Evolutionary conservation across 1,284 basidiomycete genomes (phyloP).

Genomic region (Cryptococcus sp.): DNA sequence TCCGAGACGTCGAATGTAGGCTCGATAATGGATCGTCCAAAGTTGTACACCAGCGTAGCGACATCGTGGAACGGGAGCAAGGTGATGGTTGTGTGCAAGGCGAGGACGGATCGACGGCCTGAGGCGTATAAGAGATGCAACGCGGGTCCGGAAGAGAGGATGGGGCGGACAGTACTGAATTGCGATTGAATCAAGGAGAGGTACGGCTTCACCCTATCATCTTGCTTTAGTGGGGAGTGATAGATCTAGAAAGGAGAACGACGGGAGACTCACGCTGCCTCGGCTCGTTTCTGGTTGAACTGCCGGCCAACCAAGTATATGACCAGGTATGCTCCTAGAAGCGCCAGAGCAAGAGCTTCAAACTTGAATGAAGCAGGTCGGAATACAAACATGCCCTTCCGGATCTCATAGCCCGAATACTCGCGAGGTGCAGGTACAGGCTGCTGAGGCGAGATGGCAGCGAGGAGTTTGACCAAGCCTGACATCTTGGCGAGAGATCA

Average conservation of each 20-base stretch:
- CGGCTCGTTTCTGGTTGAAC: conserved; percentile 40
- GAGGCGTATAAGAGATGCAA: conserved; percentile 78
- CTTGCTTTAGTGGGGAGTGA: not conserved
- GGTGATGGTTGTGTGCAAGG: conserved; percentile 74
- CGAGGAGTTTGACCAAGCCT: conserved; percentile 52
- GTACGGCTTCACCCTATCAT: conserved; percentile 13
- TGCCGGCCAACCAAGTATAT: conserved; percentile 44
- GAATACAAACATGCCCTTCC: conserved; percentile 74
- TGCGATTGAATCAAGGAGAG: conserved; percentile 16
- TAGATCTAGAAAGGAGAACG: not conserved
- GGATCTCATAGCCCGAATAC: conserved; percentile 66
- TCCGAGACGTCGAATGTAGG: conserved; percentile 65
- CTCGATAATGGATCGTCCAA: conserved; percentile 66
- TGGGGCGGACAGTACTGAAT: conserved; percentile 35
- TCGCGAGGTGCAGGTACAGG: conserved; percentile 46
- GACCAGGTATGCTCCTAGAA: conserved; percentile 53
- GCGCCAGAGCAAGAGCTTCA: conserved; percentile 63
- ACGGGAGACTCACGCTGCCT: conserved; percentile 49
- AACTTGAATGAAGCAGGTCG: conserved; percentile 74
- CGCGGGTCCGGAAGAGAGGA: conserved; percentile 41
- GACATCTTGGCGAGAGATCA: conserved; percentile 25
- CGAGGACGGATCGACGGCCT: conserved; percentile 71
- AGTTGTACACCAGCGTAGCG: conserved; percentile 59
- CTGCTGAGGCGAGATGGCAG: conserved; percentile 59
- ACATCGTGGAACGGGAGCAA: conserved; percentile 82